phyloP scores from a whole-genome alignment of 345 rosid species.

The Diplotaxis tenuifolia region DNA sequence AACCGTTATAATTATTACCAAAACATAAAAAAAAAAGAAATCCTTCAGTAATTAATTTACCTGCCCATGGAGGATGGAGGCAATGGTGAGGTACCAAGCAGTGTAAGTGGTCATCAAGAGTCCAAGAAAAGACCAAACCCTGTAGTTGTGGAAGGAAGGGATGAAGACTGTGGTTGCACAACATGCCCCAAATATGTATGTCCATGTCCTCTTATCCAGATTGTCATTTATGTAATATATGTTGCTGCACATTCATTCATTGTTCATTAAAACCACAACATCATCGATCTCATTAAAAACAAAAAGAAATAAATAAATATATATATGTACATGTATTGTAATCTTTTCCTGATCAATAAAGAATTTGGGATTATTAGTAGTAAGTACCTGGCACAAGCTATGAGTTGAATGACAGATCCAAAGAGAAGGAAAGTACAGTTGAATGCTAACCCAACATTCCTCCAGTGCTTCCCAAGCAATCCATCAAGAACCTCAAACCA shows the following conservation, averaged over 20 bases:
- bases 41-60: background rate
- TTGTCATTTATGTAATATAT: conserved; percentile 98
- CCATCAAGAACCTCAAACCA: conserved; percentile 99
- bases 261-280: background rate
- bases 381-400: conserved; percentile 93
- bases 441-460: conserved; percentile 98
- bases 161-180: conserved; percentile 97
- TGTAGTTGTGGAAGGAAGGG: conserved; percentile 97
- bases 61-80: conserved; percentile 95
- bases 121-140: conserved; percentile 98
- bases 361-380: background rate
- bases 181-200: conserved; percentile 97
- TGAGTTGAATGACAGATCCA: conserved; percentile 99
- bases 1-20: background rate
- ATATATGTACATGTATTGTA: background rate
- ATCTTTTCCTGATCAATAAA: background rate
- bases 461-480: conserved; percentile 94
- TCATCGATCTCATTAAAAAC: background rate
- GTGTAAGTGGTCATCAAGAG: conserved; percentile 98
- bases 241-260: conserved; percentile 55
- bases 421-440: conserved; percentile 98
- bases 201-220: conserved; percentile 99
- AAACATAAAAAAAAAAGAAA: background rate
- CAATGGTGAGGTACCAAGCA: conserved; percentile 96
- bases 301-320: background rate